Base-by-base conservation (phyloP, 768 basidiomycete species). In the Mycena kentingensis region DNA sequence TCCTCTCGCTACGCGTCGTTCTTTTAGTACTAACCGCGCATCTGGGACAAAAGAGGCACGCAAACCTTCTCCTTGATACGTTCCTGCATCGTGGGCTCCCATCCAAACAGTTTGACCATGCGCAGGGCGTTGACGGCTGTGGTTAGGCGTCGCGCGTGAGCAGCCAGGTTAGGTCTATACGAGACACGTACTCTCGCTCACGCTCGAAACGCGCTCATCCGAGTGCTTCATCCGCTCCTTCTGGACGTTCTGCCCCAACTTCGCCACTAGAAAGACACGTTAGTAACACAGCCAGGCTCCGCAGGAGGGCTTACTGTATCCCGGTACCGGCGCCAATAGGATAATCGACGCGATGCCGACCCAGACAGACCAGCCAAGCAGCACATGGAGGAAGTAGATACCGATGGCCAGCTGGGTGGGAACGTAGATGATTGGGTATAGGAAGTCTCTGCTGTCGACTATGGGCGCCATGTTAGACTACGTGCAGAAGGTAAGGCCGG, bases 121-220 rank as follows among this genome's bases (percentile, higher is more conserved):
- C 77, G 72, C 6, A 78, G 58, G 21, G 68, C 65, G 43, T 63
- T 65, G 51, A 74, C 61, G 6, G 60, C 72, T 72, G 44, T 76
- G 77, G n/a, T 35, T 7, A 49, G 68, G 15, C n/a, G 56, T 48
- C 1, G 70, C 69, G 55, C 76, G 76, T 4, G 41, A 42, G 10
- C 5, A 22, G 19, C n/a, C n/a, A n/a, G 5, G 21, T 24, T 42
- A 7, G 41, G 12, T 5, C 22, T 10, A 59, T 65, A 36, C 59
- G 64, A 67, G 57, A 51, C 12, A 3, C 16, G 25, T 60, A 80
- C 82, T 74, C 70, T 87, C 85, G 4, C 83, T 81, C 35, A 87
- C 77, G 5, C 70, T 70, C 60, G 85, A 80, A 3, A 88, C 78
- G 21, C 86, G 70, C 7, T 77, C 77, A 62, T 88, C 87, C 1